Base-by-base conservation (phyloP, 2,329 filamentous ascomycete species). In the Malbranchea zuffiana region DNA sequence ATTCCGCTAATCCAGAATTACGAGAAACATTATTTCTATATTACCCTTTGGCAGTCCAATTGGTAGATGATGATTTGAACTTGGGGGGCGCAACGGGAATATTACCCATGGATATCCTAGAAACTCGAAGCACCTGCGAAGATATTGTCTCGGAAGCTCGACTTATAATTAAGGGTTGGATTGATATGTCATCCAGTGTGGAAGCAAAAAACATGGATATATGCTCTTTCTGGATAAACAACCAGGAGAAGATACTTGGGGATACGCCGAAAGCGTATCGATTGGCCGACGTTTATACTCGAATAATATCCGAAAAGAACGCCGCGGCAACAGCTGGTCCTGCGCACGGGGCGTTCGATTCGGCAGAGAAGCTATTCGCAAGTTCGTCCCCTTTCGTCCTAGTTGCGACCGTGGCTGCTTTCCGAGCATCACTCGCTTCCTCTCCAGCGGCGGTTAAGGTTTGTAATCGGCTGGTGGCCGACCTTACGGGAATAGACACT, bases 381-480 rank as follows among this genome's bases (percentile, higher is more conserved):
- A 54, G 53, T 11, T 52, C 60, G 39, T 66, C 71, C 41, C 45
- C 59, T 1, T 57, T 77, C 16, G 53, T 61, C 6, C 59, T 69
- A 1, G 53, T 67, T 21, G 63, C 67, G 2, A 63, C 64, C 43
- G 46, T 78, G 20, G 58, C 61, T 27, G 64, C 67, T 2, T 62
- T 69, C 42, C 64, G 64, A 28, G 63, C 67, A 16, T 61, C 65
- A 3, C 57, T 77, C 4, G 53, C 66, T 1, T 57, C 61, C 4
- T 67, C 62, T 12, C 62, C 65, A 25, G 53, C 63, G 5, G 65
- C 71, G 23, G 64, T 63, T 39, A 61, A 68, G 40, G 56, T 74
- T 35, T 75, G 70, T 50, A 79, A 77, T 48, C 73, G 78, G 48
- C 50, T 78, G 20, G 59, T 79, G 31, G 70, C 74, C 10, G 70